Conservation (phyloP, 2,329 filamentous ascomycete genomes). For the Macrophomina pseudophaseolina region DNA sequence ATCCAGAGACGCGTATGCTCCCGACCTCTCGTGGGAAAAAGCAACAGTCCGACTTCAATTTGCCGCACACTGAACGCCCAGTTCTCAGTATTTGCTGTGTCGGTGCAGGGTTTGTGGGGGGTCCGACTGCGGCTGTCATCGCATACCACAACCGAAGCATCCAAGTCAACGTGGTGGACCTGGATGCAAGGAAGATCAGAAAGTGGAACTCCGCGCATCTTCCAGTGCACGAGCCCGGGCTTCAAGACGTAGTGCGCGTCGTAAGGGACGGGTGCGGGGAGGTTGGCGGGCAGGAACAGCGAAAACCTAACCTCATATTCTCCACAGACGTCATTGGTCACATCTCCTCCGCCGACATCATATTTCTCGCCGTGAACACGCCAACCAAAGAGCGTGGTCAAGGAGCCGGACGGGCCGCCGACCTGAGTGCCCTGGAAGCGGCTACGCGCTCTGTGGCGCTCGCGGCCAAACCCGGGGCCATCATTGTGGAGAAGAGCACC, state of each 20-base stretch:
- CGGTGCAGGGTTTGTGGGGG: slow-evolving; percentile 77
- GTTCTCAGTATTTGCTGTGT: slow-evolving; percentile 66
- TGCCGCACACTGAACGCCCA: neutral
- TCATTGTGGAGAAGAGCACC: slow-evolving; percentile 82
- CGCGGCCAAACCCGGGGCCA: slow-evolving; percentile 68
- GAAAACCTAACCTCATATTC: slow-evolving; percentile 73
- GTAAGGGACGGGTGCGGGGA: slow-evolving; percentile 55
- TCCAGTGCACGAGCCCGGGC: slow-evolving; percentile 76
- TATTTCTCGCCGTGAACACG: slow-evolving; percentile 79
- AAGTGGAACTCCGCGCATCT: slow-evolving; percentile 76
- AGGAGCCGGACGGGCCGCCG: slow-evolving; percentile 73
- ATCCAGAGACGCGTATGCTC: slow-evolving; percentile 4
- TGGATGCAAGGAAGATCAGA: slow-evolving; percentile 67
- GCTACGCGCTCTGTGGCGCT: slow-evolving; percentile 71
- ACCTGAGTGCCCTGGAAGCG: slow-evolving; percentile 74
- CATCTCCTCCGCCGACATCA: slow-evolving; percentile 71
- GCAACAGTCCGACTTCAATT: neutral
- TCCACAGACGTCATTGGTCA: slow-evolving; percentile 67
- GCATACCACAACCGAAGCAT: slow-evolving; percentile 75
- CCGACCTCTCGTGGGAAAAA: neutral
- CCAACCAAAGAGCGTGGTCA: slow-evolving; percentile 74
- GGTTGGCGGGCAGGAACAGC: slow-evolving; percentile 35
- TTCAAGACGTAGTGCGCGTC: slow-evolving; percentile 70
- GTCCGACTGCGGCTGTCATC: slow-evolving; percentile 75
- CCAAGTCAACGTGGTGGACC: slow-evolving; percentile 75